Base-by-base conservation (phyloP, 2,329 filamentous ascomycete genomes). In the Clonostachys chloroleuca region DNA sequence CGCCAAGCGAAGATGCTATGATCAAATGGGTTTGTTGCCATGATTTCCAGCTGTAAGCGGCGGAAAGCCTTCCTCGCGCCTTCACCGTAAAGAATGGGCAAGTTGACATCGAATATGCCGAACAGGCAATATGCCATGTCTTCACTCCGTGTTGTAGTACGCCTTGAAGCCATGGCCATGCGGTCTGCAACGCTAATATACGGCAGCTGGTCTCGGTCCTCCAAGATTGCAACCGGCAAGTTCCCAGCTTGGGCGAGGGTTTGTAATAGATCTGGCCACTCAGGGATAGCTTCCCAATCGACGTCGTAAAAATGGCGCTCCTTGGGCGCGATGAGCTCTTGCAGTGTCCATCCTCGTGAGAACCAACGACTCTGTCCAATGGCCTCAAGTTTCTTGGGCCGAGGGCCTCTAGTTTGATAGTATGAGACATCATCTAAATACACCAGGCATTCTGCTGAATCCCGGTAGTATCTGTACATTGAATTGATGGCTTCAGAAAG, bases 71-170 rank as follows among this genome's bases (percentile, higher is more conserved):
- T 53, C 24, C 10, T 30, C 7, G 37, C 43, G 5, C 54, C 54
- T 18, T 57, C 55, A 42, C 54, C 55, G 44, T 56, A 57, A 5
- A 56, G 48, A 37, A 57, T 46, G 3, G 55, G 50, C 54, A 57
- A 54, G 35, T 54, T 52, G 12, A 57, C 51, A 33, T 51, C 51
- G n/a, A 57, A 55, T 3, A 57, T 45, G 7, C 55, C 55, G 16
- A 57, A 44, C 8, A 57, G 49, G 34, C 52, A 55, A 43, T 57
- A 57, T 3, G 55, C 55, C 14, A 45, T 49, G 45, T 57, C 55
- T 36, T 57, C 55, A 5, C 44, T 41, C 12, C 54, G 45, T 7
- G 52, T 53, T 7, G 55, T 56, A 16, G 45, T 30, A 3, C 55
- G 45, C 12, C 34, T 36, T 34, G 52, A 41, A 3, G 51, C 51